Conservation (phyloP, 495 filamentous ascomycete genomes). For the Penicillium odoratum region DNA sequence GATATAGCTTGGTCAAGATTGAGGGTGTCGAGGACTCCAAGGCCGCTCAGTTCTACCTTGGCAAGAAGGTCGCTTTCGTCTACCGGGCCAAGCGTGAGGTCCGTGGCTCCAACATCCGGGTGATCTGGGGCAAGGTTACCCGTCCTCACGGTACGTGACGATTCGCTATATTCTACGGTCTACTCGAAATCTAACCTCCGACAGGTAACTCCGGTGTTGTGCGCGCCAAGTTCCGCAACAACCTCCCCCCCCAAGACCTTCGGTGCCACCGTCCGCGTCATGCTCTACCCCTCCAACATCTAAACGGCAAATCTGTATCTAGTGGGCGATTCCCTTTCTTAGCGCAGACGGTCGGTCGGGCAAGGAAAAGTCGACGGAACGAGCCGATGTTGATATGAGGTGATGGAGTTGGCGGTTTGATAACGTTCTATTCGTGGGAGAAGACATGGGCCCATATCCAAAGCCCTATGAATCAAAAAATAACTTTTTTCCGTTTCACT, state of each 20-base stretch:
- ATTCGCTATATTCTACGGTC: neutral
- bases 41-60: constrained; percentile 86
- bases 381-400: constrained; percentile 42
- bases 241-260: constrained; percentile 95
- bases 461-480: constrained; percentile 49
- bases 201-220: constrained; percentile 94
- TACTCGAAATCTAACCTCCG: too few relatives aligned
- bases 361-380: constrained; percentile 46
- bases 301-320: constrained; percentile 43
- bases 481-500: constrained; percentile 30
- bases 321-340: constrained; percentile 44
- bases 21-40: constrained; percentile 88
- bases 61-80: constrained; percentile 97
- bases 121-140: constrained; percentile 99
- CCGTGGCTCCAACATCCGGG: constrained; percentile 93
- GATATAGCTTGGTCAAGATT: constrained; percentile 79
- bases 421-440: constrained; percentile 47
- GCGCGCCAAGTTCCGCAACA: constrained; percentile 90
- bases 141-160: constrained; percentile 77
- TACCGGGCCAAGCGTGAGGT: constrained; percentile 91
- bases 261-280: constrained; percentile 94
- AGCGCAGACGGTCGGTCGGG: constrained; percentile 45
- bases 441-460: constrained; percentile 41
- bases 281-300: constrained; percentile 89
- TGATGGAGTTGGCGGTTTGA: constrained; percentile 50